Evolutionary conservation across 192 early-diverging fungal species (phyloP), one percentile per base, ranked within the genome.

Genomic region (Coemansia sp.): DNA sequence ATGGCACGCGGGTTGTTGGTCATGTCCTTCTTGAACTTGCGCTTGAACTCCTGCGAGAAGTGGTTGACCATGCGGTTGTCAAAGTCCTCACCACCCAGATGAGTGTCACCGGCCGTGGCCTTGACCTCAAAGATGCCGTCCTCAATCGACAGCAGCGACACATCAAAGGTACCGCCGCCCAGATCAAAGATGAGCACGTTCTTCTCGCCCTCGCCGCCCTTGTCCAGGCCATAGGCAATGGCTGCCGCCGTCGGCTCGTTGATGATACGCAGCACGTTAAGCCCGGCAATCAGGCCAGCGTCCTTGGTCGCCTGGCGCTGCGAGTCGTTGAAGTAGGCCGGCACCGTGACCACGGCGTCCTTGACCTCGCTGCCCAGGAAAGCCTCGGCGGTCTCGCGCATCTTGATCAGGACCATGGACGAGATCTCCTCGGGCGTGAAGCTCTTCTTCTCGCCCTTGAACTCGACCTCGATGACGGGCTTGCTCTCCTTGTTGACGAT

Each of bases 281-380:
- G 79, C 45, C 92, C 94, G 39, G 94, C 73, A 65, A 99, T 96
- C 56, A 85, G 79, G 80, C 93, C 96, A 52, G 96, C 89, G 74
- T 99, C 96, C 86, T 96, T 96, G 82, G 96, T 98, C 60, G 95
- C 95, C 79, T 98, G 95, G 78, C 95, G 95, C 80, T 98, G 95
- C 34, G 91, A 91, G 81, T 96, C 94, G 80, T 94, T 96, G 81
- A 96, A 96, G 81, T 96, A 94, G 59, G 92, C 92, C 34, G 95
- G 95, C 50, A 98, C 95, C 51, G 95, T 98, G 58, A 98, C 80
- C 57, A 98, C 95, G 43, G 95, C 95, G 75, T 98, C 83, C 71
- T 78, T 79, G 56, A 87, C 77, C 34, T 62, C 72, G 72, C 67
- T 72, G 64, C 92, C 93, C 58, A 98, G 82, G 64, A 89, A 92